Evolutionary conservation across 805 yeast species (phyloP), one percentile per base, ranked within the genome.

Genomic region (Lipomyces oligophaga): DNA sequence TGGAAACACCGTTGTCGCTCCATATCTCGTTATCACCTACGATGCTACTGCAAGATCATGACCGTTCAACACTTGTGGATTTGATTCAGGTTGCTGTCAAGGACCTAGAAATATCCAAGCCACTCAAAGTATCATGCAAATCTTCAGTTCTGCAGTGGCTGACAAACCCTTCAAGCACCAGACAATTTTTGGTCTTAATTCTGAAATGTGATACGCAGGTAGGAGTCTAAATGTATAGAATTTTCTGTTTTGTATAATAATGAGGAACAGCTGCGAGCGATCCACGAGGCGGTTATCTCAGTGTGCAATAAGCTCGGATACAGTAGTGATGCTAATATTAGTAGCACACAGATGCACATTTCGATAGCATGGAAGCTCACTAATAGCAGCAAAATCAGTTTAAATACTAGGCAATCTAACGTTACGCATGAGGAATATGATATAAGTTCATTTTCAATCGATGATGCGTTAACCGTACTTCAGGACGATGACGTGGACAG

Each of bases 11-110:
- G 16, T 36, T 43, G 44, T 45, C 51, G 8, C 47, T 52, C 6
- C 56, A 52, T 34, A 19, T 52, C 32, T 48, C 54, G 5, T 37
- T 52, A 24, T 52, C 56, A 27, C 47, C 42, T 26, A 37, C 53
- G 31, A n/a, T 52, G 37, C 33, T 37, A 48, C 40, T 52, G 18
- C 20, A 36, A 11, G 38, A 42, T 6, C 40, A 28, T 3, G 45
- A 43, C 41, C 30, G 40, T 7, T 50, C 40, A 27, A 10, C 31
- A 8, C 44, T 52, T 26, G 40, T 21, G 4, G 25, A 22, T 18
- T 24, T 21, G 15, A 3, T 41, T 10, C 26, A 35, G 38, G 34
- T 16, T 21, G 41, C 42, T 25, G 16, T 47, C 3, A 40, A 25
- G 26, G 41, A 25, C 32, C 28, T 8, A 19, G 0, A 27, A 16